phyloP scores from a whole-genome alignment of 768 basidiomycete genomes.

The Leucosporidium yakuticum region DNA sequence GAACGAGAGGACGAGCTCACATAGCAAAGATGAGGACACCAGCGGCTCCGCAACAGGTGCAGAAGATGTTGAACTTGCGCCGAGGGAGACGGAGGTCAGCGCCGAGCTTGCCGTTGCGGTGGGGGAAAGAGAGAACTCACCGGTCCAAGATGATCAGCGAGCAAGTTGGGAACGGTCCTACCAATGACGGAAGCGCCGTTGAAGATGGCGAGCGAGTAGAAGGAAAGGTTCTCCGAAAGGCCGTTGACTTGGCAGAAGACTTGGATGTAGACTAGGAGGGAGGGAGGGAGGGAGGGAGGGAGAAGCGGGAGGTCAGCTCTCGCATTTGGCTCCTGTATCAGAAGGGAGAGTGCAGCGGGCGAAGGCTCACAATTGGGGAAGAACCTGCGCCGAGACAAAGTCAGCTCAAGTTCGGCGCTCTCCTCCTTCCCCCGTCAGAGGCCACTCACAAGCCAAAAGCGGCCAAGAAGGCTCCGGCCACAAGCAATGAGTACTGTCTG shows the following conservation, averaged over 20 bases:
- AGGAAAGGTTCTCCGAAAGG: conserved; percentile 6
- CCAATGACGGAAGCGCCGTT: conserved; percentile 63
- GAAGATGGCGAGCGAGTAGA: conserved; percentile 52
- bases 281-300: too few relatives aligned
- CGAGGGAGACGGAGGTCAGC: neutral
- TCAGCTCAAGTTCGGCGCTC: too few relatives aligned
- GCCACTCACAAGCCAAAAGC: too few relatives aligned
- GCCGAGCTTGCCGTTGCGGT: neutral
- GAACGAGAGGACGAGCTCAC: neutral
- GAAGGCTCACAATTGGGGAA: too few relatives aligned
- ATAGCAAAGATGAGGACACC: conserved; percentile 38
- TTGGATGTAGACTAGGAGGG: neutral
- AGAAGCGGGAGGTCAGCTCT: too few relatives aligned
- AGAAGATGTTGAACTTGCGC: conserved; percentile 7
- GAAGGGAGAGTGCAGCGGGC: neutral
- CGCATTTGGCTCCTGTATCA: too few relatives aligned
- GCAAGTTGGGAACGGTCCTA: conserved; percentile 52
- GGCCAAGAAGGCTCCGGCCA: too few relatives aligned
- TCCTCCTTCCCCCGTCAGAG: too few relatives aligned
- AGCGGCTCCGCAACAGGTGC: conserved; percentile 27
- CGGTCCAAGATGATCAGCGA: conserved; percentile 17
- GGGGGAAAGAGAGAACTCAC: neutral
- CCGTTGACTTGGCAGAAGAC: conserved; percentile 25
- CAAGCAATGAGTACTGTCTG: too few relatives aligned
- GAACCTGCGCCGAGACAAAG: too few relatives aligned